Conservation (phyloP, 192 early-diverging fungal genomes). For the Coemansia aciculifera region DNA sequence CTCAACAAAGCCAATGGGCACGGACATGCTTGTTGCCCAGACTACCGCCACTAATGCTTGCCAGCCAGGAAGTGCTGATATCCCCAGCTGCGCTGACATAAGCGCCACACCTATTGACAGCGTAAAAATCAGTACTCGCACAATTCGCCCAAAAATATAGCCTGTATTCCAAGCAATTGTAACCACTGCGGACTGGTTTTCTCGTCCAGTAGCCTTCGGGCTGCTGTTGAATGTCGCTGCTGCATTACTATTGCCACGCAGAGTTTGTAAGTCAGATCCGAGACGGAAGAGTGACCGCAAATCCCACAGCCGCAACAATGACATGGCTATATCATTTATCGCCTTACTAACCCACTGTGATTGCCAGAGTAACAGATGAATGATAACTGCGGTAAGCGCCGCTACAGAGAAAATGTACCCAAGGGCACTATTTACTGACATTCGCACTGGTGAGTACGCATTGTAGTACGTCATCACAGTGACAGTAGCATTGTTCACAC, state of each 20-base stretch:
- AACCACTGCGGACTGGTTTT: neutral
- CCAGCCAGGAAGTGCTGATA: constrained; percentile 45
- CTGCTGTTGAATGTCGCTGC: neutral
- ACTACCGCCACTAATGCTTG: constrained; percentile 38
- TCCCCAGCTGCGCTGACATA: constrained; percentile 39
- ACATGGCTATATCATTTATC: constrained; percentile 14
- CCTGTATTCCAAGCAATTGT: constrained; percentile 15
- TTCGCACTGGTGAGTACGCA: constrained; percentile 47
- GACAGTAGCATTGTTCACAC: neutral
- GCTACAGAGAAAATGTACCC: constrained; percentile 50
- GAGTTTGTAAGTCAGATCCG: neutral
- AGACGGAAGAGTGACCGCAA: constrained; percentile 26
- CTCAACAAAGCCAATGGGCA: constrained; percentile 52
- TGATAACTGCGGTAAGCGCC: constrained; percentile 35
- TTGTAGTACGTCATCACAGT: constrained; percentile 18
- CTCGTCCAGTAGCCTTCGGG: no score
- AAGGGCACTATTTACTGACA: constrained; percentile 48
- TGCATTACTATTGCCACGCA: neutral
- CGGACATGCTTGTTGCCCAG: constrained; percentile 33
- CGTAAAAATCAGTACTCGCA: constrained; percentile 34
- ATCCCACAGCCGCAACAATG: constrained; percentile 44
- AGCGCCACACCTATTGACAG: constrained; percentile 36
- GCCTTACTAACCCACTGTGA: constrained; percentile 37
- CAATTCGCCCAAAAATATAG: constrained; percentile 24
- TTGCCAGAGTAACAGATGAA: constrained; percentile 48